These are phyloP conservation scores for Rhodosorus marinus DNA, from an alignment of 23 red algal species.

Conservation along the genomic window DNA sequence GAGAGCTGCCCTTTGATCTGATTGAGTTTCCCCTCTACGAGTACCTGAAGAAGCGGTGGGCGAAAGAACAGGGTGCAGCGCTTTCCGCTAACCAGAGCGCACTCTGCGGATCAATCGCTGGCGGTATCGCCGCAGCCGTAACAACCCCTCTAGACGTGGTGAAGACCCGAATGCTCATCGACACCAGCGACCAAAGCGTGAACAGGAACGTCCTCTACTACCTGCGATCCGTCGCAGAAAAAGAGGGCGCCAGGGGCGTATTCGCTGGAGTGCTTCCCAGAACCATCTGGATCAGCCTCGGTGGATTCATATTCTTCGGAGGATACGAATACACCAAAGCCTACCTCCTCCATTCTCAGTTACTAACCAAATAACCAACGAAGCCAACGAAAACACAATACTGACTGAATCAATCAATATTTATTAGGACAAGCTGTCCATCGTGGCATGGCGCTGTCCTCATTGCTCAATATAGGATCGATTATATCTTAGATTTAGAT, in stretches of 20 bases:
- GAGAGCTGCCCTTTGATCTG: slow-evolving; percentile 93
- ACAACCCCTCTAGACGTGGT: slow-evolving; percentile 95
- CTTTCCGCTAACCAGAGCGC: slow-evolving; percentile 58
- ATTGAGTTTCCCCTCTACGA: slow-evolving; percentile 95
- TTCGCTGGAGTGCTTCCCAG: slow-evolving; percentile 57
- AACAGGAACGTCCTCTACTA: slow-evolving; percentile 43
- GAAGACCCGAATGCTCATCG: slow-evolving; percentile 80
- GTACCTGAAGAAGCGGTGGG: slow-evolving; percentile 45
- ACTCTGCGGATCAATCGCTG: slow-evolving; percentile 57
- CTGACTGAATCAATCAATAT: too few species aligned
- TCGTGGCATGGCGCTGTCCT: too few species aligned
- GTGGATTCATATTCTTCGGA: slow-evolving; percentile 96
- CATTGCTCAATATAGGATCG: too few species aligned
- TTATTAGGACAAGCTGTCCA: too few species aligned
- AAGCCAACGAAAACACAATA: too few species aligned
- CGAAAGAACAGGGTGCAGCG: background rate
- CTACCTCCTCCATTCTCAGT: too few species aligned
- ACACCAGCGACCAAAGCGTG: slow-evolving; percentile 6
- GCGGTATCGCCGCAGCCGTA: slow-evolving; percentile 75
- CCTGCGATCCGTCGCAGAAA: slow-evolving; percentile 42
- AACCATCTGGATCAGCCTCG: slow-evolving; percentile 86
- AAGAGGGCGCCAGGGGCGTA: slow-evolving; percentile 57
- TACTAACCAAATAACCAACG: too few species aligned
- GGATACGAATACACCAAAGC: slow-evolving; percentile 43
- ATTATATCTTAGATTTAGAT: too few species aligned